Conservation (phyloP, 192 early-diverging fungal species). For the Glomus cerebriforme region DNA sequence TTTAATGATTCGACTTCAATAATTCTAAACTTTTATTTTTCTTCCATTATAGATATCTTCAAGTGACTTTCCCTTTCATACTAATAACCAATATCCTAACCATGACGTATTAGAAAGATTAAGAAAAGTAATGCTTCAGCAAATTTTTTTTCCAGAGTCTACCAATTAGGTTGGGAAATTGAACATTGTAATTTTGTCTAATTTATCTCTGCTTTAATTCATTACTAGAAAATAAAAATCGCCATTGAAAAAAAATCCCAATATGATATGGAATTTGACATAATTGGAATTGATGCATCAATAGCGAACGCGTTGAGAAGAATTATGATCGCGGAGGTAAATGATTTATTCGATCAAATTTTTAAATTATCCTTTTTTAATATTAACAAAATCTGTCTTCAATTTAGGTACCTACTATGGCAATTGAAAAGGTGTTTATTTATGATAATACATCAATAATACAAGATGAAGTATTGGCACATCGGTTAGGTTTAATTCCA, state of each 20-base stretch:
- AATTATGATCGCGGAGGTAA: slow-evolving; percentile 90
- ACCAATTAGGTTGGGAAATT: neutral
- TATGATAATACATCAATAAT: slow-evolving; percentile 90
- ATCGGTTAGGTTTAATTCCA: slow-evolving; percentile 90
- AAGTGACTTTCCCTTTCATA: slow-evolving; percentile 76
- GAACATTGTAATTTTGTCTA: neutral
- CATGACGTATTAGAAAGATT: slow-evolving; percentile 70
- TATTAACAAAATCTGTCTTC: neutral
- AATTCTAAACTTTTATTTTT: neutral
- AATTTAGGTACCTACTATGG: slow-evolving; percentile 88
- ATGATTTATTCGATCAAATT: neutral
- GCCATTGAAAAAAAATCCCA: slow-evolving; percentile 68
- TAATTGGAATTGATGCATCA: slow-evolving; percentile 90
- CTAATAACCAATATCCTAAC: slow-evolving; percentile 59
- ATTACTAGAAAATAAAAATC: slow-evolving; percentile 67
- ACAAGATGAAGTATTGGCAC: slow-evolving; percentile 91
- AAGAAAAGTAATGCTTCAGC: slow-evolving; percentile 45
- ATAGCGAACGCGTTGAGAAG: slow-evolving; percentile 94
- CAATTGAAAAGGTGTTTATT: slow-evolving; percentile 92
- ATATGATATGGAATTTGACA: slow-evolving; percentile 91
- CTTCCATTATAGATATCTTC: slow-evolving; percentile 63
- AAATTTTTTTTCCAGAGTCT: neutral
- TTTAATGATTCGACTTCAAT: neutral
- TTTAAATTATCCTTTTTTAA: neutral
- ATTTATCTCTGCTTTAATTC: slow-evolving; percentile 7